Evolutionary conservation across 2,329 filamentous ascomycete species (phyloP), one percentile per base, ranked within the genome.

Genomic region (Sporothrix brasiliensis): DNA sequence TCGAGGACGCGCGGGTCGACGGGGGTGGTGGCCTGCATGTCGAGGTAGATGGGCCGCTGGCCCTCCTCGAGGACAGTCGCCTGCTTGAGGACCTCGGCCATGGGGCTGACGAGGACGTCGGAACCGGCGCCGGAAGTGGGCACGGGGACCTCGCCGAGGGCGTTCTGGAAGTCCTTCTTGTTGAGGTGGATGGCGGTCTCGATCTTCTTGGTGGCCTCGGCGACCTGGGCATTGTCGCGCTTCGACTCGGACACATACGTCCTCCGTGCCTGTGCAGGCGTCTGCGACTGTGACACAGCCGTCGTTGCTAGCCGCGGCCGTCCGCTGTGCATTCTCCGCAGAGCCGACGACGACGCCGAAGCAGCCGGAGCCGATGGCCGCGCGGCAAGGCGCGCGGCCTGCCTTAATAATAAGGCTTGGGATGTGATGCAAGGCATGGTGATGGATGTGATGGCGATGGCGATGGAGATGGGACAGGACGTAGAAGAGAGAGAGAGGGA

Each of bases 1-100:
- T 99, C 95, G 60, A 99, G 87, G 44, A 99, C 95, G 74, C 95
- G 89, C 30, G 95, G 95, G 76, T 99, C 95, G 72, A 95, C 89
- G 21, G 95, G 95, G 0, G 95, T 99, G 0, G 95, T 99, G 49
- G 95, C 93, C 82, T 99, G 95, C 91, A 97, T 97, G 79, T 99
- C 95, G 69, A 99, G 90, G 77, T 99, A 99, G 78, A 99, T 98
- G 52, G 95, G 95, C 72, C 95, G 87, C 73, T 92, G 90, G 71
- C 95, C 95, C 80, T 97, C 90, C 75, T 97, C 94, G 90, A 98
- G 92, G 74, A 97, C 85, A 14, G 93, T 93, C 10, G 94, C 94
- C 79, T 97, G 91, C 83, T 95, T 96, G 73, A 99, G 84, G 60
- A 97, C 90, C 74, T 92, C 91, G 73, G 92, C 91, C 78, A 91